Base-by-base conservation (phyloP, 2,329 filamentous ascomycete genomes). In the Leptodontidium sp. region DNA sequence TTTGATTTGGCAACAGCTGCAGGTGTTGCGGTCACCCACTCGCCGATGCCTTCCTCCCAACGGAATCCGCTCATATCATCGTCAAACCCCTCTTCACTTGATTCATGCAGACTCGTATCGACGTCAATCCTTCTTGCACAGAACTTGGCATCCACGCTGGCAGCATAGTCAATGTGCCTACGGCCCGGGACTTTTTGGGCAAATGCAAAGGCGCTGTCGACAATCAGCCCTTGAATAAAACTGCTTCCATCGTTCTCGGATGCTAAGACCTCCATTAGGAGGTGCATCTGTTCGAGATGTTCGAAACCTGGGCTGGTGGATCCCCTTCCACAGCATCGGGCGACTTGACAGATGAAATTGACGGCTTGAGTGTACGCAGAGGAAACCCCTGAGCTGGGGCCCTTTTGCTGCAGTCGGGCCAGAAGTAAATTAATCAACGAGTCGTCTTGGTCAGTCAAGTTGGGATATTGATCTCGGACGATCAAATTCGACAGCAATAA, bases 31-130 rank as follows among this genome's bases (percentile, higher is more conserved):
- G 81, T 84, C 62, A 88, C 82, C 85, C 86, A 88, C 75, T 87
- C 86, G 45, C 84, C 82, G 74, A 88, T 87, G 55, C 82, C 83
- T 73, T 86, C 85, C 74, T 87, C 86, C 85, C 85, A 88, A 40
- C 83, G 78, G 77, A 81, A 86, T 75, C 75, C 75, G 24, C 63
- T 68, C 35, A 29, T 38, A 38, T 65, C 57, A n/a, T 71, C 64
- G 17, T 67, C 47, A 35, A 29, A 40, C 32, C 66, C 47, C 5
- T 45, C 45, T 52, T 43, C 35, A 35, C 26, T 40, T 7, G 57
- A 14, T 29, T 29, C 49, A 8, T 58, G 61, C 11, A 67, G 50
- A 43, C 32, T 65, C 2, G 40, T 38, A 17, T 66, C 62, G 17
- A 53, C 21, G 35, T 67, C 32, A 61, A 68, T 63, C 55, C 58